phyloP scores from a whole-genome alignment of 352 stramenopile genomes.

The Pythium aristosporum region DNA sequence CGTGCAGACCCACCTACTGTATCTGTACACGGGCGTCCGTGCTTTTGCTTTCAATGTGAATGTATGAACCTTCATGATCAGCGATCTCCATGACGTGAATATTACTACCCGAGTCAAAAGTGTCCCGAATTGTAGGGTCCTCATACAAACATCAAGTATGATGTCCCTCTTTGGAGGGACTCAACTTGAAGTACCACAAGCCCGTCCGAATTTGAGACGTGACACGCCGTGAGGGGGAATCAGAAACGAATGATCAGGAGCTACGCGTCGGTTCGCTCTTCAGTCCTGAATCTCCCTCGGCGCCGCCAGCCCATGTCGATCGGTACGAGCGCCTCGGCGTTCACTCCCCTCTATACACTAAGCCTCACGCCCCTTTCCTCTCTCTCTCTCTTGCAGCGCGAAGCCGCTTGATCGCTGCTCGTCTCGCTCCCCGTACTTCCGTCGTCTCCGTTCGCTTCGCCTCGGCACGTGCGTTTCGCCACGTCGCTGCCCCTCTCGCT shows the following conservation, averaged over 20 bases:
- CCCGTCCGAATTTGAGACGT: conserved; percentile 16
- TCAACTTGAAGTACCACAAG: conserved; percentile 14
- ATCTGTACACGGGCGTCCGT: neutral
- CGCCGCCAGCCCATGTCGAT: conserved; percentile 17
- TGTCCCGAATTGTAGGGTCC: conserved; percentile 1
- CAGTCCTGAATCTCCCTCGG: conserved; percentile 15
- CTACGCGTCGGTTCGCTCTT: neutral
- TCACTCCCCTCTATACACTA: neutral
- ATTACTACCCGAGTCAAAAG: neutral
- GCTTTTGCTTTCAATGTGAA: neutral
- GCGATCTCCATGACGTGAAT: neutral
- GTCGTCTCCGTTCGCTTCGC: conserved; percentile 7
- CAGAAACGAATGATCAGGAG: neutral
- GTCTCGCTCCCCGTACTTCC: conserved; percentile 9
- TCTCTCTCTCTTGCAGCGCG: conserved; percentile 3
- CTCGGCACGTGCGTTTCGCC: conserved; percentile 10
- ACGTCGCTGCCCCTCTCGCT: neutral
- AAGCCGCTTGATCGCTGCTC: conserved; percentile 17
- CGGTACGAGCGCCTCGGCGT: conserved; percentile 5
- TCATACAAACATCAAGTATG: conserved; percentile 15
- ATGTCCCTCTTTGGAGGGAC: conserved; percentile 21
- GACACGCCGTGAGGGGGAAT: conserved; percentile 1
- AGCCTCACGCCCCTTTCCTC: neutral
- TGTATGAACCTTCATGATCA: neutral
- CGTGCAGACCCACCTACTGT: too few species aligned